These are phyloP conservation scores for Paecilomyces variotii DNA, from an alignment of 2,329 filamentous ascomycete species.

Conservation along the genomic window DNA sequence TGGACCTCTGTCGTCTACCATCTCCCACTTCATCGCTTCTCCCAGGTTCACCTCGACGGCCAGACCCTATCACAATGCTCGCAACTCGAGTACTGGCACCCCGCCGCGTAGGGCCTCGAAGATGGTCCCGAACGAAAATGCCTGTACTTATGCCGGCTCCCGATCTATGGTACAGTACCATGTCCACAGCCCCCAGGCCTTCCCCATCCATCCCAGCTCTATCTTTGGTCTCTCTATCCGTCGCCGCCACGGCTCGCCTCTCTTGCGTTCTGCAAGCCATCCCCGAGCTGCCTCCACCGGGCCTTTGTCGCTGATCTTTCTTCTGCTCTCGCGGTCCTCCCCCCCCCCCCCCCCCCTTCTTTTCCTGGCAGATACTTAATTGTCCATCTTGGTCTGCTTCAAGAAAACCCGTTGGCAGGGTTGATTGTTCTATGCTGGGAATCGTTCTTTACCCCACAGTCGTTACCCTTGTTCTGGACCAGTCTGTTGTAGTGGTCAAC, in stretches of 20 bases:
- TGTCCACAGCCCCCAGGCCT: neutral
- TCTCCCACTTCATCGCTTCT: neutral
- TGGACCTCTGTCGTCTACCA: neutral
- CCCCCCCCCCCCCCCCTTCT: neutral
- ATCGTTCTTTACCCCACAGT: neutral
- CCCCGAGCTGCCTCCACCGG: neutral
- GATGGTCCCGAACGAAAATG: neutral
- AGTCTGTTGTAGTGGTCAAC: neutral
- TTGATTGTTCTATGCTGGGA: neutral
- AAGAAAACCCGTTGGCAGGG: neutral
- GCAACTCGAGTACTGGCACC: neutral
- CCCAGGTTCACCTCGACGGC: neutral
- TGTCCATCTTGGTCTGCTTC: neutral
- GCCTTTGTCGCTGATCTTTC: neutral
- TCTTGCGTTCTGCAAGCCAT: neutral
- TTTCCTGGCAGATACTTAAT: neutral
- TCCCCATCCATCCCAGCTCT: neutral
- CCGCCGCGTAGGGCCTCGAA: neutral
- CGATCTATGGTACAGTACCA: neutral
- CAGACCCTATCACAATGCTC: neutral
- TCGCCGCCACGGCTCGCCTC: neutral
- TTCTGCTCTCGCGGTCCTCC: neutral
- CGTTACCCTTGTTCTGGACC: neutral
- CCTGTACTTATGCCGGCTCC: neutral
- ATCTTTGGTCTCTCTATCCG: neutral